phyloP scores from a whole-genome alignment of 306 rosid genomes.

The Gleditsia sinensis region DNA sequence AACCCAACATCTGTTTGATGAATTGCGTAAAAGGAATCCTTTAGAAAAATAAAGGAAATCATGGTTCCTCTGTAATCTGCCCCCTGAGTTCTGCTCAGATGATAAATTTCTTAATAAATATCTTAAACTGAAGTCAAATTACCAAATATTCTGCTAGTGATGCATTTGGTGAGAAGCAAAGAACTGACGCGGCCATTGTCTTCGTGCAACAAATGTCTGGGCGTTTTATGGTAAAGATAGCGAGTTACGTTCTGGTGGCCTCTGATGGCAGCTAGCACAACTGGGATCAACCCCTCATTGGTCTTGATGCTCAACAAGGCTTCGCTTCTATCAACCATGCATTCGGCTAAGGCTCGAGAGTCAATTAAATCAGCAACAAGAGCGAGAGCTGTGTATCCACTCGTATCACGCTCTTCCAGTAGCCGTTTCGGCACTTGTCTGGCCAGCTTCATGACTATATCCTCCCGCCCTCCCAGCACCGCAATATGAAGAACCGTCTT shows the following conservation, averaged over 20 bases:
- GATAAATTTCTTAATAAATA: too few species aligned
- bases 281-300: constrained; percentile 13
- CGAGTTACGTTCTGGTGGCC: constrained; percentile 8
- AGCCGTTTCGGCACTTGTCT: not conserved
- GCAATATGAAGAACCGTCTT: constrained; percentile 13
- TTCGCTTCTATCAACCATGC: not conserved
- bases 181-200: not conserved
- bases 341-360: not conserved
- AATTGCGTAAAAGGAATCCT: not conserved
- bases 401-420: not conserved
- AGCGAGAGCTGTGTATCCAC: constrained; percentile 17
- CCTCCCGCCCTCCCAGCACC: not conserved
- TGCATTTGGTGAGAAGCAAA: constrained; percentile 11
- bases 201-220: not conserved
- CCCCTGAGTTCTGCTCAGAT: not conserved
- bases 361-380: constrained; percentile 19
- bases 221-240: not conserved
- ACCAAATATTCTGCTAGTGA: constrained; percentile 1
- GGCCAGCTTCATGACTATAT: not conserved
- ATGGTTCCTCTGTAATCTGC: not conserved
- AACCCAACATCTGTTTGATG: constrained; percentile 9
- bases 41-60: not conserved
- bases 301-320: constrained; percentile 1
- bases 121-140: not conserved
- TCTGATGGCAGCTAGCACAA: constrained; percentile 5